Evolutionary conservation across 192 early-diverging fungal species (phyloP), one percentile per base, ranked within the genome.

Genomic region (Coemansia erecta): DNA sequence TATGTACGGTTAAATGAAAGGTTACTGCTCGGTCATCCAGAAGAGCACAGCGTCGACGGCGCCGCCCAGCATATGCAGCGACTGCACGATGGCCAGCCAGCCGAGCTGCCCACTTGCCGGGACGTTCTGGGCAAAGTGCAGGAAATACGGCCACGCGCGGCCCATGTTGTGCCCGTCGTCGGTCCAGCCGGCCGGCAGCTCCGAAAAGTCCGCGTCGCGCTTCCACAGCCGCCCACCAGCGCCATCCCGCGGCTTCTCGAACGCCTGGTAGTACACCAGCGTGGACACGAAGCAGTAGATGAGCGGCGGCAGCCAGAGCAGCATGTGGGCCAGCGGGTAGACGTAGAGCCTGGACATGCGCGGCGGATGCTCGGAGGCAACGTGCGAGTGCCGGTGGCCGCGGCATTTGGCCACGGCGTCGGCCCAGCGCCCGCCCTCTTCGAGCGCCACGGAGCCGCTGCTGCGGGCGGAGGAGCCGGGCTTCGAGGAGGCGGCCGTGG

Each of bases 291-390:
- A 22, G 28, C 26, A 67, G 57, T 72, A 79, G 14, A 60, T 35
- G 1, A 72, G 39, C 1, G 58, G 62, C n/a, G 76, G 76, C 23
- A 69, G 13, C 58, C 66, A 79, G 2, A 79, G 11, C 4, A 58
- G 35, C n/a, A 61, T 19, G 37, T 79, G 68, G 1, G 67, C 70
- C 14, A 79, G 60, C 19, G 76, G 76, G 19, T 79, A 79, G 2
- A 79, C 70, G n/a, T 60, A 79, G 1, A 79, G 56, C 21, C 76
- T 58, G 12, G 76, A 79, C 15, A 72, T 35, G n/a, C 41, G 6
- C 28, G 51, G 46, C 11, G 12, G 14, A 37, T 45, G 14, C 24
- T 13, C 49, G 4, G 28, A 2, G 12, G 23, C 26, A 31, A 17
- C 8, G 22, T 50, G 28, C 23, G 37, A 56, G 10, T 50, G 50